Evolutionary conservation across 495 filamentous ascomycete species (phyloP).

Genomic region (Lophiotrema nucula): DNA sequence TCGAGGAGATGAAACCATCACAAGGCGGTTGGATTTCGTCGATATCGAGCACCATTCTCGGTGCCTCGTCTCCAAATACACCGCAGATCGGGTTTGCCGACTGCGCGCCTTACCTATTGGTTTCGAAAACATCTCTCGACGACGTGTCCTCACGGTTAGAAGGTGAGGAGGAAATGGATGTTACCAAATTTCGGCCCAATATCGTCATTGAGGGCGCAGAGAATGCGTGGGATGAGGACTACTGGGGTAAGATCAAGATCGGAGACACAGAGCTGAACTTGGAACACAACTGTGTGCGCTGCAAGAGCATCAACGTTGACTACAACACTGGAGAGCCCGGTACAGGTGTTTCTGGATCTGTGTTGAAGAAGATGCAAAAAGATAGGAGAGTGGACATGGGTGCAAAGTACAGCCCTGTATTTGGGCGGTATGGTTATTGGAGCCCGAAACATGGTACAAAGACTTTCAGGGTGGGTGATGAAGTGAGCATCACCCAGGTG

Average conservation of each 20-base stretch:
- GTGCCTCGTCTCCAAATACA: constrained; percentile 14
- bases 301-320: constrained; percentile 77
- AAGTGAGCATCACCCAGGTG: constrained; percentile 59
- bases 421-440: constrained; percentile 79
- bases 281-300: constrained; percentile 80
- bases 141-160: constrained; percentile 63
- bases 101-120: constrained; percentile 71
- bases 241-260: constrained; percentile 65
- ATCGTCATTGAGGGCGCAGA: constrained; percentile 66
- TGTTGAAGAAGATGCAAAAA: constrained; percentile 74
- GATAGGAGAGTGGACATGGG: constrained; percentile 77
- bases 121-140: constrained; percentile 65
- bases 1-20: constrained; percentile 42
- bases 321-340: constrained; percentile 69
- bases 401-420: constrained; percentile 72
- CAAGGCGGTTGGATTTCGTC: constrained; percentile 51
- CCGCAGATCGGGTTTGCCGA: constrained; percentile 73
- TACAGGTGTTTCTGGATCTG: constrained; percentile 59
- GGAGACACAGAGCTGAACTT: constrained; percentile 51
- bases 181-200: constrained; percentile 83
- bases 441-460: constrained; percentile 37
- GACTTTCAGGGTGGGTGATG: constrained; percentile 65
- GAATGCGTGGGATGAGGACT: constrained; percentile 77
- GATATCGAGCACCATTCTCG: constrained; percentile 42
- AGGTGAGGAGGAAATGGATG: constrained; percentile 58